phyloP scores from a whole-genome alignment of 176 grass and related monocot species.

The Urochloa ruziziensis region DNA sequence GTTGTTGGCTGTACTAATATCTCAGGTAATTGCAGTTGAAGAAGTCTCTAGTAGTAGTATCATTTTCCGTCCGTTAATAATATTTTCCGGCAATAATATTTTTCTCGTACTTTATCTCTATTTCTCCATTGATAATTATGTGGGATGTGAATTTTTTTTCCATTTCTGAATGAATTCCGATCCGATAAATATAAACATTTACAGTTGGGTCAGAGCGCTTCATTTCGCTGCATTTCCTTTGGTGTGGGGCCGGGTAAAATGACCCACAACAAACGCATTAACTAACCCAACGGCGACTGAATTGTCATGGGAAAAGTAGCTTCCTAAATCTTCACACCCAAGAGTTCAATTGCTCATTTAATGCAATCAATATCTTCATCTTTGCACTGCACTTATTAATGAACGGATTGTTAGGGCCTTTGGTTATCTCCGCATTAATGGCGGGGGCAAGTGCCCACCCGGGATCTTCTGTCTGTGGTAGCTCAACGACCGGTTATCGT shows the following conservation, averaged over 20 bases:
- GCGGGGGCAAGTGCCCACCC: background rate
- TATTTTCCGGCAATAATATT: background rate
- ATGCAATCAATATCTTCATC: conserved; percentile 42
- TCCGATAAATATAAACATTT: background rate
- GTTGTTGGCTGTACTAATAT: conserved; percentile 21
- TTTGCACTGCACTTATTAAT: conserved; percentile 32
- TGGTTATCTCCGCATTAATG: conserved; percentile 39
- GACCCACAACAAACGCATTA: conserved; percentile 40
- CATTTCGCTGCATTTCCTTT: conserved; percentile 1
- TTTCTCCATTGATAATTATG: background rate
- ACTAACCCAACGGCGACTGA: conserved; percentile 27
- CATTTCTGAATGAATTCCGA: background rate
- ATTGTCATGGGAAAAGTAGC: conserved; percentile 40
- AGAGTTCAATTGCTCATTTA: conserved; percentile 44
- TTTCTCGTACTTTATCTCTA: background rate
- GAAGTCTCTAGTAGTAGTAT: background rate
- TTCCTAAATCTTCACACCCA: conserved; percentile 38
- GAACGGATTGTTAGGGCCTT: conserved; percentile 43
- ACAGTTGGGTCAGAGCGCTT: background rate
- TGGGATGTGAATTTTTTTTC: background rate
- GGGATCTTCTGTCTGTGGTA: conserved; percentile 25
- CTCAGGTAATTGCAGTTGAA: too few species aligned
- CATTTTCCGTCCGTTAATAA: conserved; percentile 8
- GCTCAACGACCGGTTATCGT: background rate
- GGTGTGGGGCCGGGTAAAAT: conserved; percentile 14